Evolutionary conservation across 345 rosid genomes (phyloP).

Genomic region (Salix exigua): DNA sequence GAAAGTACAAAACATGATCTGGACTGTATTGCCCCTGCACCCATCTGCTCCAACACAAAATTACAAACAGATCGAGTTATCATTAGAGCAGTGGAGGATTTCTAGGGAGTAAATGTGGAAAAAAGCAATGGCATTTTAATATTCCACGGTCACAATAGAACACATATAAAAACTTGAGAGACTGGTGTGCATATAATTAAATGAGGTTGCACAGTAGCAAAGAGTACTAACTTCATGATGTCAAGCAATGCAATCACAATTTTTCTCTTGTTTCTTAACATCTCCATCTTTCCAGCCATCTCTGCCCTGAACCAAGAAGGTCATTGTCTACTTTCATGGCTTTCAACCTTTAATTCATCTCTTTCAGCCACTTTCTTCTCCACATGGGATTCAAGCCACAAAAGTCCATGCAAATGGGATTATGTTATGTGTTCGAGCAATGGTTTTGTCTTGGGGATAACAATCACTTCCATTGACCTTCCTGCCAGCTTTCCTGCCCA

Average conservation of each 20-base stretch:
- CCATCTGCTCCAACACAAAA: constrained; percentile 1
- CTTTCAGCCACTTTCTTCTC: constrained; percentile 49
- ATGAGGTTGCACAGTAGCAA: constrained; percentile 39
- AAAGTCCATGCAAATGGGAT: constrained; percentile 61
- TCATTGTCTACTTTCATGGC: constrained; percentile 65
- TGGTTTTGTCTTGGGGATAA: constrained; percentile 44
- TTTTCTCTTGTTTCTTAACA: constrained; percentile 42
- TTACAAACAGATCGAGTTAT: not conserved
- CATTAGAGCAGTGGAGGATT: not conserved
- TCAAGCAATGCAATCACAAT: constrained; percentile 43
- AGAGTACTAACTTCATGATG: constrained; percentile 34
- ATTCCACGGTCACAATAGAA: constrained; percentile 17
- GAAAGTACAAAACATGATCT: not conserved
- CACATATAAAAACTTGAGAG: constrained; percentile 5
- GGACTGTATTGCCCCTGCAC: not conserved
- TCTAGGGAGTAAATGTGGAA: constrained; percentile 9
- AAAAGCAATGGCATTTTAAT: constrained; percentile 19
- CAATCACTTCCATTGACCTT: constrained; percentile 36
- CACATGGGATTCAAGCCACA: constrained; percentile 57
- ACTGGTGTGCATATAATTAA: constrained; percentile 12
- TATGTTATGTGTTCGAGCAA: constrained; percentile 42
- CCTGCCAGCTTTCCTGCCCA: constrained; percentile 48
- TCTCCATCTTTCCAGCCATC: constrained; percentile 40
- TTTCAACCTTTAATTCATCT: constrained; percentile 52
- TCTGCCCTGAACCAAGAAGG: constrained; percentile 67